Conservation (phyloP, 768 basidiomycete species). For the Hysterangium stoloniferum region DNA sequence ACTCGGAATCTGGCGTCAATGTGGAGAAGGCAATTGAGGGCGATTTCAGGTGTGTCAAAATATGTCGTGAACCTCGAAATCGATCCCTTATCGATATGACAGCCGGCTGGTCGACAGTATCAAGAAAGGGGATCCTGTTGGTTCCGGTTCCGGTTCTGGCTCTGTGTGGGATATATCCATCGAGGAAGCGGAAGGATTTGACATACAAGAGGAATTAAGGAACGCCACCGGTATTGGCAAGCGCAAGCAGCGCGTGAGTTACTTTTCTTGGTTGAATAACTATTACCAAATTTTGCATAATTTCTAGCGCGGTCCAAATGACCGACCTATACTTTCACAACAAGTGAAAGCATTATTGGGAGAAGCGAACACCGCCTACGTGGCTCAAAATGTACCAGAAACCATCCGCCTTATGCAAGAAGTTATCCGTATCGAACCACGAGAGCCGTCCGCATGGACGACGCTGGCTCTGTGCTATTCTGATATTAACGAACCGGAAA, state of each 20-base stretch:
- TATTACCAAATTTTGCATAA: constrained; percentile 2
- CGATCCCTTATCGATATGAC: neutral
- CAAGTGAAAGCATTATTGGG: constrained; percentile 72
- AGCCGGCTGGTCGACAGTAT: constrained; percentile 68
- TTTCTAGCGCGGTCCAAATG: constrained; percentile 36
- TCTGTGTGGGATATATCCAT: constrained; percentile 71
- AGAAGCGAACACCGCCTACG: constrained; percentile 81
- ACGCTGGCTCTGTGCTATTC: constrained; percentile 81
- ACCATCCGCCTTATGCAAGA: constrained; percentile 82
- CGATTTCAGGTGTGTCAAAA: constrained; percentile 46
- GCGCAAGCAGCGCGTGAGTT: constrained; percentile 31
- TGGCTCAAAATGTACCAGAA: constrained; percentile 55
- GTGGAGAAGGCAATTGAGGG: constrained; percentile 39
- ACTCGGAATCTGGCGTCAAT: constrained; percentile 16
- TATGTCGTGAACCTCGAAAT: constrained; percentile 28
- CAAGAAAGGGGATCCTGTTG: constrained; percentile 40
- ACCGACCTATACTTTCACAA: constrained; percentile 49
- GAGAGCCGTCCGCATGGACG: constrained; percentile 76
- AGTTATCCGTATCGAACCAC: constrained; percentile 89
- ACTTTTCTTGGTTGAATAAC: neutral
- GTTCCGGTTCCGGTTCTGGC: constrained; percentile 36
- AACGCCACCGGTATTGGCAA: constrained; percentile 67
- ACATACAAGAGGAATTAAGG: constrained; percentile 45
- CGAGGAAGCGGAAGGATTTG: constrained; percentile 62
- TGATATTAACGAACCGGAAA: constrained; percentile 58